Evolutionary conservation across 441 rosid species (phyloP).

Genomic region (Kokia cookei): DNA sequence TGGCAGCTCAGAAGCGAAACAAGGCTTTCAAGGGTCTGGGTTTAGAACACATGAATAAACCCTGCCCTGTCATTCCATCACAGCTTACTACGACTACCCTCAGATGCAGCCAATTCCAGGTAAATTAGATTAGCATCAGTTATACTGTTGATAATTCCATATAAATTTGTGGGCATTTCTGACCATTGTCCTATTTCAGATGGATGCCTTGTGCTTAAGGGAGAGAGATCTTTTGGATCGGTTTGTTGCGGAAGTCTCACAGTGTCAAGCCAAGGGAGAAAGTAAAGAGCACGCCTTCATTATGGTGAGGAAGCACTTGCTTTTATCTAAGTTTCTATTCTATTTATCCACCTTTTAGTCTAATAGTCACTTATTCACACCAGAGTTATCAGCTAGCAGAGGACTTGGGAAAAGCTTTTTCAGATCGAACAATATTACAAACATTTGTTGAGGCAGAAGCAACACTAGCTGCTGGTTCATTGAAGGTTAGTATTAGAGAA

Average conservation of each 20-base stretch:
- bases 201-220: conserved; percentile 62
- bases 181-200: conserved; percentile 28
- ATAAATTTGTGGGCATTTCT: neutral
- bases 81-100: conserved; percentile 63
- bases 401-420: conserved; percentile 86
- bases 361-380: neutral
- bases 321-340: neutral
- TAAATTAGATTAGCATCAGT: conserved; percentile 13
- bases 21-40: conserved; percentile 70
- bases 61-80: conserved; percentile 62
- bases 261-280: conserved; percentile 56
- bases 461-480: conserved; percentile 36
- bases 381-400: conserved; percentile 83
- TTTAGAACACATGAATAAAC: conserved; percentile 76
- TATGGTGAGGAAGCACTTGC: conserved; percentile 34
- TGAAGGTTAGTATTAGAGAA: conserved; percentile 45
- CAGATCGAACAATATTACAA: conserved; percentile 66
- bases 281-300: conserved; percentile 58
- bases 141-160: neutral
- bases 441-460: conserved; percentile 56
- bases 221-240: conserved; percentile 78
- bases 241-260: conserved; percentile 62
- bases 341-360: conserved; percentile 5
- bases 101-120: conserved; percentile 74
- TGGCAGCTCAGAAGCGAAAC: conserved; percentile 55